Percentiles rank a stretch among this genome's conserved stretches.
These are phyloP conservation scores for Pseudozyma sp. DNA, from an alignment of 1,284 basidiomycete species.

Conservation along the genomic window DNA sequence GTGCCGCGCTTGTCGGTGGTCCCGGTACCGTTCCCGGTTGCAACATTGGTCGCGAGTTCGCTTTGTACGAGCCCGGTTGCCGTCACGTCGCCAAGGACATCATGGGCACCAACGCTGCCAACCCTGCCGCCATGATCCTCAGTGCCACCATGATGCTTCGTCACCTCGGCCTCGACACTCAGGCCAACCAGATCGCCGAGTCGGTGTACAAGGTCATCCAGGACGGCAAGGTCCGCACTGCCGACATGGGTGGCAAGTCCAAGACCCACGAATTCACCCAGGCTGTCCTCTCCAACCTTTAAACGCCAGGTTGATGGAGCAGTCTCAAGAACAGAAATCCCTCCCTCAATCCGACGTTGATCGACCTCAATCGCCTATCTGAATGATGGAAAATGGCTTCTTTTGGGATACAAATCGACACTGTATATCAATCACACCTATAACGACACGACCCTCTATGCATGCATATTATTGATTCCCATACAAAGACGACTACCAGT, in stretches of 20 bases:
- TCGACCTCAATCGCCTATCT: slow-evolving; percentile 1
- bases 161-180: slow-evolving; percentile 94
- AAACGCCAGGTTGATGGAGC: slow-evolving; percentile 1
- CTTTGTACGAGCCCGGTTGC: slow-evolving; percentile 98
- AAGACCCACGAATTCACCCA: slow-evolving; percentile 68
- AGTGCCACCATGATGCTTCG: slow-evolving; percentile 98
- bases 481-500: not conserved
- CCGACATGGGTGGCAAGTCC: slow-evolving; percentile 86
- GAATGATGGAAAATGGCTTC: slow-evolving; percentile 1
- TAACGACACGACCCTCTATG: slow-evolving; percentile 26
- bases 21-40: slow-evolving; percentile 98
- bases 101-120: slow-evolving; percentile 96
- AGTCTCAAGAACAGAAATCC: not conserved
- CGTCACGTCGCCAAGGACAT: slow-evolving; percentile 98
- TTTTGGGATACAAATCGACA: slow-evolving; percentile 16
- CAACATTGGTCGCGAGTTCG: slow-evolving; percentile 97
- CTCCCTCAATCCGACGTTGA: slow-evolving; percentile 19
- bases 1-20: slow-evolving; percentile 96
- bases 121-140: slow-evolving; percentile 98
- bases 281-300: slow-evolving; percentile 65
- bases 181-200: slow-evolving; percentile 93
- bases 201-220: slow-evolving; percentile 94
- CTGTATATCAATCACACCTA: slow-evolving; percentile 40
- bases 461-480: slow-evolving; percentile 45
- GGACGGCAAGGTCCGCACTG: slow-evolving; percentile 87